These are phyloP conservation scores for Xylaria grammica DNA, from an alignment of 495 filamentous ascomycete species.

Conservation along the genomic window DNA sequence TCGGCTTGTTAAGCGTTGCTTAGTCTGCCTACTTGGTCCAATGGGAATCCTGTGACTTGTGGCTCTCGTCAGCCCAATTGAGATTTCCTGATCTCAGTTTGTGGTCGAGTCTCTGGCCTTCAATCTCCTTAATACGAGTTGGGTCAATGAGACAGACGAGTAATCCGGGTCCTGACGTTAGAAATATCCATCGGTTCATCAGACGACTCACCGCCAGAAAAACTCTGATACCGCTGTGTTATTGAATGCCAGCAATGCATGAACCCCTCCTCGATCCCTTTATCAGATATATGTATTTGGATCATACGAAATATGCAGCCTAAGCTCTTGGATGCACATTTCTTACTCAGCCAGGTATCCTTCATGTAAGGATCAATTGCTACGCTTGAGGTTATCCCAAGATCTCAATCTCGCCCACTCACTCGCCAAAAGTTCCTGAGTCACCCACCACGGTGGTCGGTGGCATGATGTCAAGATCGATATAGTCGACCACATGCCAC, in stretches of 20 bases:
- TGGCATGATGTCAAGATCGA: neutral
- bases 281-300: neutral
- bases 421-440: neutral
- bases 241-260: neutral
- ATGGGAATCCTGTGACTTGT: constrained; percentile 6
- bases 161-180: neutral
- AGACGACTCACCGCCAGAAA: neutral
- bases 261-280: neutral
- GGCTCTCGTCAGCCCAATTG: constrained; percentile 16
- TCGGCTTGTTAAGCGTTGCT: constrained; percentile 4
- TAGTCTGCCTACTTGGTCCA: neutral
- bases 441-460: neutral
- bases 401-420: neutral
- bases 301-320: neutral
- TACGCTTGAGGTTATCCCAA: neutral
- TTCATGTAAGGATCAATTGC: neutral
- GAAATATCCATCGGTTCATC: neutral
- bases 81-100: constrained; percentile 1
- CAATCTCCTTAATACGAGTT: constrained; percentile 24
- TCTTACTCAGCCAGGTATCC: neutral
- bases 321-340: neutral
- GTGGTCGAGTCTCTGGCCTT: constrained; percentile 5
- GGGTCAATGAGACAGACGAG: neutral
- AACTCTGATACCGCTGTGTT: neutral
- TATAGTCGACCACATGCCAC: constrained; percentile 2